Percentiles rank a stretch among this genome's conserved stretches.
Conservation (phyloP, 768 basidiomycete genomes). For the Leucogyrophana mollusca region DNA sequence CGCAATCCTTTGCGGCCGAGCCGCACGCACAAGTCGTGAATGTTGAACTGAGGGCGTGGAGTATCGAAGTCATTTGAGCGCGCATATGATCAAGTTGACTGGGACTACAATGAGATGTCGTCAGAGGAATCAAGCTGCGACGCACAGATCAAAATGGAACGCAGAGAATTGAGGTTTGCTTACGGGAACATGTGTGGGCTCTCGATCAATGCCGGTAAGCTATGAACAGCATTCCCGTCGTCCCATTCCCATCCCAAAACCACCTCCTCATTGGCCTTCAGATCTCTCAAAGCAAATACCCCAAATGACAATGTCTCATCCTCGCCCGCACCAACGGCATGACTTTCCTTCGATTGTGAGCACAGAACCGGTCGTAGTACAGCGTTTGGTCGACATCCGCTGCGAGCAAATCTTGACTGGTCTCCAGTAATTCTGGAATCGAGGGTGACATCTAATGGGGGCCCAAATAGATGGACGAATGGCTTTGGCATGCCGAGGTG, state of each 20-base stretch:
- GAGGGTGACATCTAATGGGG: conserved; percentile 74
- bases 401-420: conserved; percentile 55
- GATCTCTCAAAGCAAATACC: conserved; percentile 73
- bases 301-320: conserved; percentile 61
- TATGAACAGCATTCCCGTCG: conserved; percentile 83
- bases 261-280: conserved; percentile 81
- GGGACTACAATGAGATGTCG: conserved; percentile 32
- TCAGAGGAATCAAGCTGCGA: background rate
- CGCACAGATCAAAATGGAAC: background rate
- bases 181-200: conserved; percentile 57
- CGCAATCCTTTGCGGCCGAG: conserved; percentile 58
- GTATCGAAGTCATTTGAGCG: conserved; percentile 65
- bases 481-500: conserved; percentile 82
- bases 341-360: conserved; percentile 13
- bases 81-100: conserved; percentile 52
- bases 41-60: conserved; percentile 66
- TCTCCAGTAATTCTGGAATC: conserved; percentile 75
- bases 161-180: conserved; percentile 17
- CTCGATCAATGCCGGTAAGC: conserved; percentile 65
- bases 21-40: conserved; percentile 80
- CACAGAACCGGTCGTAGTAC: conserved; percentile 45
- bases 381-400: conserved; percentile 53
- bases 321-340: too few species aligned
- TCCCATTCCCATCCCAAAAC: conserved; percentile 98
- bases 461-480: conserved; percentile 75